Evolutionary conservation across 2,329 filamentous ascomycete species (phyloP).

Genomic region (Aureobasidium sp.): DNA sequence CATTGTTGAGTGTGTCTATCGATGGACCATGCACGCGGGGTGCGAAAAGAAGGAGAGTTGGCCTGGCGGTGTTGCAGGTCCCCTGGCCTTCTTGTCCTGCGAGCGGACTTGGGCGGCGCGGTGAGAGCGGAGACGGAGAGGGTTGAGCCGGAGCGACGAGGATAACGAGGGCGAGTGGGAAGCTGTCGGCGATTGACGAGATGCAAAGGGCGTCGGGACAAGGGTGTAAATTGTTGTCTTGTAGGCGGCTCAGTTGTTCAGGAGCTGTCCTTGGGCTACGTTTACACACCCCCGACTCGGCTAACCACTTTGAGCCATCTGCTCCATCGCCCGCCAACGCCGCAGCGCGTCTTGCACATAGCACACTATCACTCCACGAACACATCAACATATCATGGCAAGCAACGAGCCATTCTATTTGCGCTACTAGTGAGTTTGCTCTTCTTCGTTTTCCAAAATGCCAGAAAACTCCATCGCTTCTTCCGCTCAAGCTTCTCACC

Average conservation of each 20-base stretch:
- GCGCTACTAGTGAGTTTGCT: constrained; percentile 79
- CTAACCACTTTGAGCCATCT: constrained; percentile 4
- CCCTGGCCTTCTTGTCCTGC: constrained; percentile 1
- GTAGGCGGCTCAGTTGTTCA: background rate
- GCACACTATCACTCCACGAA: background rate
- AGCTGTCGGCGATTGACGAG: background rate
- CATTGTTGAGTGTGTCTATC: constrained; percentile 51
- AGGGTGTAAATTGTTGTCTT: constrained; percentile 2
- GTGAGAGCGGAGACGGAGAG: background rate
- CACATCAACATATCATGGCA: constrained; percentile 42
- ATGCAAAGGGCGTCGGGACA: background rate
- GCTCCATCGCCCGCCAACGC: background rate
- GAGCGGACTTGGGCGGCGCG: background rate
- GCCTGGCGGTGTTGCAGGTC: background rate
- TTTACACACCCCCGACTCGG: background rate
- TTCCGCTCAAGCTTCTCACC: background rate
- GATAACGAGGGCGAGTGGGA: background rate
- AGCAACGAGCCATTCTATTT: constrained; percentile 83
- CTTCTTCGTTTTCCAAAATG: background rate
- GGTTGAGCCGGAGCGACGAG: background rate
- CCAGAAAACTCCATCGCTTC: background rate
- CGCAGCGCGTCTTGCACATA: background rate
- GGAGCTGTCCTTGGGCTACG: constrained; percentile 3
- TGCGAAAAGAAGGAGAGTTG: background rate
- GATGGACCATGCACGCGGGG: constrained; percentile 5